phyloP scores from a whole-genome alignment of 495 filamentous ascomycete species.

The Hypoxylon intermedium region DNA sequence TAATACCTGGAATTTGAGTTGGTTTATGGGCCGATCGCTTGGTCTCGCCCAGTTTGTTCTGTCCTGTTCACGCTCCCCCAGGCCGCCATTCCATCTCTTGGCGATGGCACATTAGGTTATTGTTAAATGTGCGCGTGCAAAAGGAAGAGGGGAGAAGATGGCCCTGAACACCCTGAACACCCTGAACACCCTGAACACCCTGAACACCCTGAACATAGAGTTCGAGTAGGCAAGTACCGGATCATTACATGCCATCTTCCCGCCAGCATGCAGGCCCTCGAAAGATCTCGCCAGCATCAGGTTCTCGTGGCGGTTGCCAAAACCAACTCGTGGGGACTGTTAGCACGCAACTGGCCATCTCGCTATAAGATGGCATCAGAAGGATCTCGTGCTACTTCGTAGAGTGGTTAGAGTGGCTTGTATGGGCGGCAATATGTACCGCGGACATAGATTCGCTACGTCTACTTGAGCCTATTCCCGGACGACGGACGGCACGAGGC shows the following conservation, averaged over 20 bases:
- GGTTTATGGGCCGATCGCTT: conserved; percentile 21
- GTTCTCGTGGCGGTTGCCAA: background rate
- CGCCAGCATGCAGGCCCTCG: conserved; percentile 1
- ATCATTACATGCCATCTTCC: conserved; percentile 7
- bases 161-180: background rate
- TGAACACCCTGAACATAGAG: background rate
- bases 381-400: conserved; percentile 1
- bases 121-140: conserved; percentile 35
- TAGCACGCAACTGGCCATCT: conserved; percentile 18
- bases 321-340: no score
- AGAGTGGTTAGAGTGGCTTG: conserved; percentile 18
- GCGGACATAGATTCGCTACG: conserved; percentile 16
- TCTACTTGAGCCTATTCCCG: conserved; percentile 36
- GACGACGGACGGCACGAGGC: conserved; percentile 20
- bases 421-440: conserved; percentile 30
- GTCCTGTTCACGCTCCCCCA: conserved; percentile 15
- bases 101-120: conserved; percentile 41
- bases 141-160: conserved; percentile 5
- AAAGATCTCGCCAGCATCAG: background rate
- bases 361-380: conserved; percentile 25
- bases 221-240: conserved; percentile 16
- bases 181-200: background rate
- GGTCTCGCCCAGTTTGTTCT: conserved; percentile 31
- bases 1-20: conserved; percentile 4
- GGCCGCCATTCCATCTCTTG: conserved; percentile 39